Evolutionary conservation across 1,284 basidiomycete genomes (phyloP), one percentile per base, ranked within the genome.

Genomic region (Cutaneotrichosporon mucoides): DNA sequence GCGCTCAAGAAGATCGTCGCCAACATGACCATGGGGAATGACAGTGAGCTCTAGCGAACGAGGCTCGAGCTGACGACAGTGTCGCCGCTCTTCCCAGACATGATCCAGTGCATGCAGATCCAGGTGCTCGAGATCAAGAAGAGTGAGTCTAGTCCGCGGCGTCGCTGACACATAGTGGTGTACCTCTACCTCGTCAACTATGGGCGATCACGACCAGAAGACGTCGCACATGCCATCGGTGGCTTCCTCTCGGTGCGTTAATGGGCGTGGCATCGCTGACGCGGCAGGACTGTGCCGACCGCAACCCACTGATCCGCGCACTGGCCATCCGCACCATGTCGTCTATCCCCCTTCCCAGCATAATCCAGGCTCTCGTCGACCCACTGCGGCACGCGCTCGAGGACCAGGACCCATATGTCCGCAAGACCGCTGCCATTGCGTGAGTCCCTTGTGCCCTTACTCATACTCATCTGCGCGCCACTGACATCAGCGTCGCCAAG

Each of bases 171-270:
- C 24, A 8, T 69, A 95, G 92, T 99, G 60, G 95, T 98, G 13
- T 99, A 98, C 73, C 86, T 98, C 48, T 98, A 96, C 77, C 87
- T 98, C 62, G 96, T 97, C 85, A 96, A 97, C 81, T 98, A 98
- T 70, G 93, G 93, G 49, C 92, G 94, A 75, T 90, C 93, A 0
- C 91, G 97, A 72, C 95, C 95, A 0, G 95, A 99, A 73, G 85
- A 88, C 46, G 91, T 98, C 76, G 95, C 96, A 68, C 84, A 95
- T 51, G 94, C 95, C 10, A 93, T 99, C 63, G 95, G 97, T 72
- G 97, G 94, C 2, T 99, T 99, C 73, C 91, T 99, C 53, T 84
- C 84, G 66, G 82, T 81, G 38, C 38, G 47, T 50, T 24, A 24
- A 3, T 24, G 24, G 2, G 24, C 24, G 24, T 24, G 24, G 24